Evolutionary conservation across 805 yeast species (phyloP).

Genomic region (Schwanniomyces vanrijiae): DNA sequence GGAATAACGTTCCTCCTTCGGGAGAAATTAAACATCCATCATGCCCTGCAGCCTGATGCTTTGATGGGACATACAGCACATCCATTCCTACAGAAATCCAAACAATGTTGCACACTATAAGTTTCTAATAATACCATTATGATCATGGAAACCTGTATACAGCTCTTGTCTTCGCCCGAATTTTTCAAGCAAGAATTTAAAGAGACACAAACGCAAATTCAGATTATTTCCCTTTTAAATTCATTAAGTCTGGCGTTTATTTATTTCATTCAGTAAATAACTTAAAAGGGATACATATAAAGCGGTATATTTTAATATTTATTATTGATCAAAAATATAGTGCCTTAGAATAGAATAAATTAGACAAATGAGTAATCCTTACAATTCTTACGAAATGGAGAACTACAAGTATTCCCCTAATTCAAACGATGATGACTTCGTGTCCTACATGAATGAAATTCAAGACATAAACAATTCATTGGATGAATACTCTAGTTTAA

Average conservation of each 20-base stretch:
- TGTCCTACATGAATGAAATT: conserved; percentile 44
- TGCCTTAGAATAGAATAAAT: background rate
- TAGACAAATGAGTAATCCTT: conserved; percentile 35
- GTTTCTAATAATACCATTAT: background rate
- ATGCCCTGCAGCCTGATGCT: conserved; percentile 93
- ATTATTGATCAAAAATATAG: background rate
- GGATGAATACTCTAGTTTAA: conserved; percentile 40
- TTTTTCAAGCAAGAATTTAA: background rate
- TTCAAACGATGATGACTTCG: conserved; percentile 40
- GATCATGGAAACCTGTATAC: background rate
- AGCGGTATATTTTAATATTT: background rate
- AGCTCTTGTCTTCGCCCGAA: background rate
- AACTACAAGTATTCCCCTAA: conserved; percentile 22
- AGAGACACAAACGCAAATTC: conserved; percentile 1
- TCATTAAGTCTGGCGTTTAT: background rate
- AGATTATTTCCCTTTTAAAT: background rate
- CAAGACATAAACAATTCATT: conserved; percentile 44
- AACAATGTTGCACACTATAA: background rate
- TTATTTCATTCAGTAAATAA: background rate
- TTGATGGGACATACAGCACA: conserved; percentile 11
- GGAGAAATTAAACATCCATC: conserved; percentile 66
- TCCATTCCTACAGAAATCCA: background rate
- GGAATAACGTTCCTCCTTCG: conserved; percentile 63
- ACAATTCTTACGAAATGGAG: conserved; percentile 28
- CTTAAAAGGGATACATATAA: background rate